Percentiles rank a stretch among this genome's conserved stretches.
These are phyloP conservation scores for Botrytis fabae DNA, from an alignment of 2,329 filamentous ascomycete genomes.

Conservation along the genomic window DNA sequence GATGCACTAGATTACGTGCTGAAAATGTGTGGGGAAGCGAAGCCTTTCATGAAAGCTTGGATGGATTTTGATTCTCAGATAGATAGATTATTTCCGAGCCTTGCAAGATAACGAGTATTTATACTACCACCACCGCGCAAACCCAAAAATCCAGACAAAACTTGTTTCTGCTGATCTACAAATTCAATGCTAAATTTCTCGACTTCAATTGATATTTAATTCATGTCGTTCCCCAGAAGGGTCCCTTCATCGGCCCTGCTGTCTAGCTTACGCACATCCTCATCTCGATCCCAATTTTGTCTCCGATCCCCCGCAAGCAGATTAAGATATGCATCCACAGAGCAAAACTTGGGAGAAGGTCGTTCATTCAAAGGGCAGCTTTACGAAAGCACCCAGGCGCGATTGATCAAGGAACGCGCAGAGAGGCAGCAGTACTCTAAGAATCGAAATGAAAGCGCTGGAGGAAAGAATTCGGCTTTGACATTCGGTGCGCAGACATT, in stretches of 20 bases:
- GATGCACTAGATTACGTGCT: conserved; percentile 12
- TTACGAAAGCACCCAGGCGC: conserved; percentile 57
- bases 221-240: conserved; percentile 33
- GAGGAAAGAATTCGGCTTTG: conserved; percentile 51
- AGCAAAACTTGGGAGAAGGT: conserved; percentile 30
- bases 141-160: neutral
- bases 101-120: neutral
- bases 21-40: conserved; percentile 16
- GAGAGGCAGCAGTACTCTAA: conserved; percentile 53
- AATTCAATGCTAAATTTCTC: neutral
- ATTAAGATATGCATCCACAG: conserved; percentile 35
- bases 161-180: neutral
- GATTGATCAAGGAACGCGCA: conserved; percentile 55
- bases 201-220: conserved; percentile 5
- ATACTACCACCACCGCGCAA: conserved; percentile 7
- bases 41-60: neutral
- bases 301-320: conserved; percentile 25
- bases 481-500: conserved; percentile 51
- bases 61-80: neutral
- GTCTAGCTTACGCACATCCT: conserved; percentile 27
- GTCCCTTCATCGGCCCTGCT: conserved; percentile 36
- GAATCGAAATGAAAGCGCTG: conserved; percentile 44
- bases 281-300: conserved; percentile 26
- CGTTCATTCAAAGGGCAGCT: conserved; percentile 58
- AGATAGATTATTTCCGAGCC: conserved; percentile 7